These are phyloP conservation scores for Rhodotorula diobovata DNA, from an alignment of 768 basidiomycete genomes.

Conservation along the genomic window DNA sequence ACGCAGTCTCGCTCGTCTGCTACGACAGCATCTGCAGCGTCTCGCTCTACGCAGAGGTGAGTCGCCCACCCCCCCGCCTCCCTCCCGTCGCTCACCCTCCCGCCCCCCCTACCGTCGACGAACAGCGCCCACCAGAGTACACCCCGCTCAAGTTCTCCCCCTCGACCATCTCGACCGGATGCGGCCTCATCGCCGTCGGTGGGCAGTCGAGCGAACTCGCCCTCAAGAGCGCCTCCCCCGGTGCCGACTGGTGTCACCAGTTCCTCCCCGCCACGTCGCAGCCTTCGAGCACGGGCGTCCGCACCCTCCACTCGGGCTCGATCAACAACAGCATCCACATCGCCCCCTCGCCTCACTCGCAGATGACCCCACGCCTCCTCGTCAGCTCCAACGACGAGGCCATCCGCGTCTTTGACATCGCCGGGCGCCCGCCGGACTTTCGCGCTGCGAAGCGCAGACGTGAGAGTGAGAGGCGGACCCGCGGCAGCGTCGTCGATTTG, in stretches of 20 bases:
- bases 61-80: background rate
- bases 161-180: constrained; percentile 23
- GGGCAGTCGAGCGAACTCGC: constrained; percentile 42
- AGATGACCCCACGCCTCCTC: constrained; percentile 59
- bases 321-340: constrained; percentile 78
- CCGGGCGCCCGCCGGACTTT: constrained; percentile 11
- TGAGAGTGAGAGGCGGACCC: background rate
- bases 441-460: constrained; percentile 1
- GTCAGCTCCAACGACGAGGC: constrained; percentile 82
- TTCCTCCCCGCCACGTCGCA: background rate
- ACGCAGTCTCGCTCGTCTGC: constrained; percentile 6
- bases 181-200: constrained; percentile 39
- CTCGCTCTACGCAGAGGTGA: constrained; percentile 8
- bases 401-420: constrained; percentile 64
- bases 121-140: constrained; percentile 5
- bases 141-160: constrained; percentile 36
- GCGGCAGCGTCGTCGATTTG: constrained; percentile 14
- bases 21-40: constrained; percentile 29
- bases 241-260: constrained; percentile 27
- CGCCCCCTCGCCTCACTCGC: constrained; percentile 46
- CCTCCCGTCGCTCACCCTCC: too few relatives aligned
- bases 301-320: constrained; percentile 58
- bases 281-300: constrained; percentile 49
- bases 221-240: constrained; percentile 9
- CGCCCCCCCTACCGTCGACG: too few relatives aligned